Percentiles rank a stretch among this genome's conserved stretches.
phyloP scores from a whole-genome alignment of 2,329 filamentous ascomycete genomes.

The Ramichloridium luteum region DNA sequence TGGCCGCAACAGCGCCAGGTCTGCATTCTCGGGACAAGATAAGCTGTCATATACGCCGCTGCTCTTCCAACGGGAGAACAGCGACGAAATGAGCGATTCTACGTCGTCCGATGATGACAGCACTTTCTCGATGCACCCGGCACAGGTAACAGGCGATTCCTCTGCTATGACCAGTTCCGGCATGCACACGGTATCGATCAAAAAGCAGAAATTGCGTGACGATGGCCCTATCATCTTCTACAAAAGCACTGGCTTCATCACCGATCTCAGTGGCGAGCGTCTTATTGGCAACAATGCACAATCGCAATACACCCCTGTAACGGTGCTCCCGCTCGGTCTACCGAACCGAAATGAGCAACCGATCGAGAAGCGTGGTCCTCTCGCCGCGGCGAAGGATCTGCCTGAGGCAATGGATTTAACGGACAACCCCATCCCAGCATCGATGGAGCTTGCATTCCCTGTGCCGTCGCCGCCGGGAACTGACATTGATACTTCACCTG shows the following conservation, averaged over 20 bases:
- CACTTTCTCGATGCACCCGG: slow-evolving; percentile 21
- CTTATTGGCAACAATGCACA: slow-evolving; percentile 6
- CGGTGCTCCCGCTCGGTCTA: slow-evolving; percentile 3
- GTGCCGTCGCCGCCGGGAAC: slow-evolving; percentile 18
- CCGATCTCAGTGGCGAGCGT: slow-evolving; percentile 60
- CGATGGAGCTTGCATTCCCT: slow-evolving; percentile 28
- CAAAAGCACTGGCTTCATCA: slow-evolving; percentile 66
- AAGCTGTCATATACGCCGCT: slow-evolving; percentile 36
- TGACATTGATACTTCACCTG: neutral
- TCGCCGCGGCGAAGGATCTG: slow-evolving; percentile 16
- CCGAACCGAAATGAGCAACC: neutral
- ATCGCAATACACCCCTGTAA: neutral
- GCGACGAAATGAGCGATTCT: slow-evolving; percentile 28
- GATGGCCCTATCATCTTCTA: slow-evolving; percentile 77
- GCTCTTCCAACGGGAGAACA: slow-evolving; percentile 35
- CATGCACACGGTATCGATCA: slow-evolving; percentile 28
- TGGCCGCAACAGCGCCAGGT: slow-evolving; percentile 12
- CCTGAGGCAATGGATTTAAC: slow-evolving; percentile 26
- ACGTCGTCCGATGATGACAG: slow-evolving; percentile 24
- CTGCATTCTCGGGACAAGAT: slow-evolving; percentile 16
- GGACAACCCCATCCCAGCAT: slow-evolving; percentile 25
- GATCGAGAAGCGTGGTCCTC: slow-evolving; percentile 23
- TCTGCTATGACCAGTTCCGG: slow-evolving; percentile 36
- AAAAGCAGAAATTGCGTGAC: slow-evolving; percentile 40
- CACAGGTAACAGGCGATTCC: slow-evolving; percentile 23